Base-by-base conservation (phyloP, 176 grass and related monocot species). In the Triticum urartu region DNA sequence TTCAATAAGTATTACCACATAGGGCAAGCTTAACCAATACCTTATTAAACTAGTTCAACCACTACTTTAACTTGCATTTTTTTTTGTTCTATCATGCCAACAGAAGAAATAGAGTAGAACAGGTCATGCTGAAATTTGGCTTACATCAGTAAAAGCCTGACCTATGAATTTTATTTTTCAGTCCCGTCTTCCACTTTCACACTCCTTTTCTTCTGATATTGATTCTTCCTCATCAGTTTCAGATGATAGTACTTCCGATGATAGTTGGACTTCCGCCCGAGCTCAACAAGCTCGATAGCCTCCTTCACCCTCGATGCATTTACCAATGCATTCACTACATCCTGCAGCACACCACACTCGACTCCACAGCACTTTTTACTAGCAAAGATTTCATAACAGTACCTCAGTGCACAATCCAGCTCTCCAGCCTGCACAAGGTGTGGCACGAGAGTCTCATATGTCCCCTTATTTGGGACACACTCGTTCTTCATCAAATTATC, bases 391-490 rank as follows among this genome's bases (percentile, higher is more conserved):
- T 94, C 90, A 84, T 89, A 64, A 59, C 87, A 97, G 40, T 61
- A 86, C 1, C 30, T 82, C 36, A 88, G 7, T 75, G 94, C 89
- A 68, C 24, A 78, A 39, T 94, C 92, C 35, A 97, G 85, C 34
- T 94, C 86, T 21, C 89, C 88, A 72, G 79, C 60, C 45, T 92
- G 35, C 21, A 88, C 4, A 33, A 91, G 25, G 54, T 3, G 30
- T n/a, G 87, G 92, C 24, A 97, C 17, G 7, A 97, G 69, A 13
- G 74, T 58, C 11, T 94, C 64, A 81, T 88, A 97, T 64, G 92
- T 92, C 24, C 40, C 79, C 15, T 21, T 78, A 58, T 88, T 94
- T 4, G 92, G 79, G 3, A 15, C 11, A 18, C 71, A 92, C 38
- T 40, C 82, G 22, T 89, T 90, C 79, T 87, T 88, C 1, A 81